These are phyloP conservation scores for Alternaria sp. DNA, from an alignment of 2,329 filamentous ascomycete genomes.

Conservation along the genomic window DNA sequence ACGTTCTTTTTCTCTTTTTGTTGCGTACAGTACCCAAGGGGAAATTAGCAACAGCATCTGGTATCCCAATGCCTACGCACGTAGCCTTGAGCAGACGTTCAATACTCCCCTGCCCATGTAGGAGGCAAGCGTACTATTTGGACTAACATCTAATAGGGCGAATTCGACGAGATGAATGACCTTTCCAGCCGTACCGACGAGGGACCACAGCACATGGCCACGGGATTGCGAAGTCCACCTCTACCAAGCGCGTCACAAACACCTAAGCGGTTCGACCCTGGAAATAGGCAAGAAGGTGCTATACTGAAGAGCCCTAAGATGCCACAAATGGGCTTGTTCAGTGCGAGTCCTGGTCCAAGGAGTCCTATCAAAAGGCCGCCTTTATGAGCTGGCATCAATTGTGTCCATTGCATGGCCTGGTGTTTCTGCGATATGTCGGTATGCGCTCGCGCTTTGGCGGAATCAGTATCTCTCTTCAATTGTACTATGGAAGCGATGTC, in stretches of 20 bases:
- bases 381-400: conserved; percentile 16
- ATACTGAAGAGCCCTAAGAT: conserved; percentile 28
- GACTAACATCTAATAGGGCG: conserved; percentile 22
- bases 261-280: conserved; percentile 14
- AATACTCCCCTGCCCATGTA: background rate
- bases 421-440: conserved; percentile 3
- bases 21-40: background rate
- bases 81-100: background rate
- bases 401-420: conserved; percentile 17
- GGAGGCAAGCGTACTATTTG: background rate
- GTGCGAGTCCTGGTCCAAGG: conserved; percentile 32
- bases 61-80: background rate
- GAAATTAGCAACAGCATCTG: background rate
- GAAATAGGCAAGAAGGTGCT: conserved; percentile 22
- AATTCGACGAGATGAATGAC: conserved; percentile 44
- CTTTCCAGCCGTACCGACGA: conserved; percentile 33
- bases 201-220: conserved; percentile 16
- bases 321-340: conserved; percentile 43
- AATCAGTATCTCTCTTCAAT: background rate
- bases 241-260: conserved; percentile 21
- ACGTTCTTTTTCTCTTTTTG: background rate
- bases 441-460: conserved; percentile 1
- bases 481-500: background rate
- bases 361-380: conserved; percentile 37
- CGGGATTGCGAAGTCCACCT: conserved; percentile 35